A percentile compares a stretch with the other conserved stretches of the same genome.
Evolutionary conservation across 495 filamentous ascomycete genomes (phyloP).

Genomic region (Aspergillus haitiensis): DNA sequence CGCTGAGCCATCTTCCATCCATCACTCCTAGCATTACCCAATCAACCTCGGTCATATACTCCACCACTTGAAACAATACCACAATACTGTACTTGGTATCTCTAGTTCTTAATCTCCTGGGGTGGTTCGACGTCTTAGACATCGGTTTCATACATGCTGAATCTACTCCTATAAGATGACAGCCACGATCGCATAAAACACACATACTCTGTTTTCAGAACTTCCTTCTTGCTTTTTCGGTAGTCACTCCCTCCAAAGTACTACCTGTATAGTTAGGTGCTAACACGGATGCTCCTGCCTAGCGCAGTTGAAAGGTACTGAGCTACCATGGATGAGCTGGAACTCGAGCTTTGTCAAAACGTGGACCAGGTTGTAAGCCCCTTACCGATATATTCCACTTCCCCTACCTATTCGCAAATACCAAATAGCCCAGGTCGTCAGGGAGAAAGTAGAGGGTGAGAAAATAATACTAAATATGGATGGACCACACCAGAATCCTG

Average conservation of each 20-base stretch:
- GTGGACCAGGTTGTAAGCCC: slow-evolving; percentile 20
- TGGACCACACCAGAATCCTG: neutral
- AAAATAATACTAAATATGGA: neutral
- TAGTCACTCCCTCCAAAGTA: neutral
- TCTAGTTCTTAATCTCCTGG: too few species aligned
- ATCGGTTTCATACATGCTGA: too few species aligned
- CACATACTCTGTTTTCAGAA: neutral
- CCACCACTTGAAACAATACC: too few species aligned
- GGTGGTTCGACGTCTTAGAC: too few species aligned
- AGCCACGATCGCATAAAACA: neutral
- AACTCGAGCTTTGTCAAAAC: slow-evolving; percentile 21
- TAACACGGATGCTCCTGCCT: neutral
- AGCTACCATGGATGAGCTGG: slow-evolving; percentile 18
- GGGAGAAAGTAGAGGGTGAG: neutral
- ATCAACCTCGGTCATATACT: too few species aligned
- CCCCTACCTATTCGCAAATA: neutral
- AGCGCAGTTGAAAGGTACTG: neutral
- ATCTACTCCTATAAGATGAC: too few species aligned
- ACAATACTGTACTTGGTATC: too few species aligned
- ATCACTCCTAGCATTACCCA: too few species aligned
- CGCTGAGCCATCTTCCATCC: too few species aligned
- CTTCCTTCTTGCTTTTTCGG: neutral
- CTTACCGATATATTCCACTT: too few species aligned
- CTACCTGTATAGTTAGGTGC: neutral
- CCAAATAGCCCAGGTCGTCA: neutral